These are phyloP conservation scores for Capsella rubella DNA, from an alignment of 441 rosid genomes.

Conservation along the genomic window DNA sequence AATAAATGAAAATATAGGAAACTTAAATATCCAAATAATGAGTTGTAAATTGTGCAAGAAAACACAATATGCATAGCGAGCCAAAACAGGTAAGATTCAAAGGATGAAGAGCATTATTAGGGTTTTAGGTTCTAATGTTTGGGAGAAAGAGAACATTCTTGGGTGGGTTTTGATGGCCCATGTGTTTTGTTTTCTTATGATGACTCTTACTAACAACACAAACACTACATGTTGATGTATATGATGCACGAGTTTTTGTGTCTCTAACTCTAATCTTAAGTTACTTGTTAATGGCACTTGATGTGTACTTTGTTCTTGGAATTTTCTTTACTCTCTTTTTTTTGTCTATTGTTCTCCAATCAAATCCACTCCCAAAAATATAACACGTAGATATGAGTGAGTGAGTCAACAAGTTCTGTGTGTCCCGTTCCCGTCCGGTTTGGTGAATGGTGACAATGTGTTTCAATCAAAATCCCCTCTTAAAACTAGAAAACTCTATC, in stretches of 20 bases:
- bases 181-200: conserved; percentile 39
- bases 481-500: too few relatives aligned
- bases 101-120: conserved; percentile 27
- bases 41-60: conserved; percentile 16
- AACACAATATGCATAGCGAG: conserved; percentile 1
- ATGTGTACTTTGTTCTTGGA: conserved; percentile 43
- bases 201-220: conserved; percentile 12
- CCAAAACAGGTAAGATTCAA: conserved; percentile 34
- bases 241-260: conserved; percentile 25
- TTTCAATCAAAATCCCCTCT: background rate
- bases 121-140: conserved; percentile 40
- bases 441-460: background rate
- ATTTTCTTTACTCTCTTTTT: conserved; percentile 20
- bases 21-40: conserved; percentile 13
- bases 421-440: conserved; percentile 3
- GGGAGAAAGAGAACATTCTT: conserved; percentile 40
- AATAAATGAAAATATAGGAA: background rate
- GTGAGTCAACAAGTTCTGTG: background rate
- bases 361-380: conserved; percentile 9
- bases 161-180: conserved; percentile 40
- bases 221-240: conserved; percentile 36
- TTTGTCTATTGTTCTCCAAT: conserved; percentile 11
- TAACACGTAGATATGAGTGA: conserved; percentile 8
- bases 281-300: conserved; percentile 32
- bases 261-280: conserved; percentile 15